Base-by-base conservation (phyloP, 2,329 filamentous ascomycete genomes). In the Mariannaea elegans region DNA sequence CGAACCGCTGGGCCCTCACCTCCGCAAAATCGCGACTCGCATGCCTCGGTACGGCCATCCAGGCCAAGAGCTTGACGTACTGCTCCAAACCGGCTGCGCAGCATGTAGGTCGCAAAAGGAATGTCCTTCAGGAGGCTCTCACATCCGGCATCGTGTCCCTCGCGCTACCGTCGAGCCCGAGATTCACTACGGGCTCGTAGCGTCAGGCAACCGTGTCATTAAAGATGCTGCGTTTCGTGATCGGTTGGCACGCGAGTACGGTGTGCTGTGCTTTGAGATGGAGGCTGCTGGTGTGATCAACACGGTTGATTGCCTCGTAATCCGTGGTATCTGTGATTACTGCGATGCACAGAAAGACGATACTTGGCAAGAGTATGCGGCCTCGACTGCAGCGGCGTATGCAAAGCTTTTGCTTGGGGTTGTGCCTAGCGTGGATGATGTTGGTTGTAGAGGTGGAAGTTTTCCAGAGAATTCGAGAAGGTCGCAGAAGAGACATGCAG, bases 261-360 rank as follows among this genome's bases (percentile, higher is more conserved):
- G 47, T 9, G 47, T 38, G 8, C 18, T 50, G 18, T 50, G 47
- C 32, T 50, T 50, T 14, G 32, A 50, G 47, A 50, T 24, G 39
- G 39, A 42, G 39, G 39, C 39, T 3, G 39, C 39, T 9, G 39
- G 39, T 18, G 13, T 42, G 12, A 38, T 36, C 13, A 50, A 50
- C 19, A 21, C 16, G 3, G 18, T 50, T 7, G 4, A 14, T 9
- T 39, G 31, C 34, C 47, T 50, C n/a, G 47, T 50, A 3, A 50
- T 50, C 19, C 47, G 47, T 6, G 29, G 47, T 13, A 50, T 50
- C 34, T 39, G 47, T 16, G 47, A 50, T 29, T 50, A 50, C 47
- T 24, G 19, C 36, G 47, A 50, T 18, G 18, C 19, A 7, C 10
- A 50, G 4, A 50, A 50, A 18, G 39, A 50, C 18, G n/a, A 41